Conservation (phyloP, 257 asterid species). For the Lavandula angustifolia region DNA sequence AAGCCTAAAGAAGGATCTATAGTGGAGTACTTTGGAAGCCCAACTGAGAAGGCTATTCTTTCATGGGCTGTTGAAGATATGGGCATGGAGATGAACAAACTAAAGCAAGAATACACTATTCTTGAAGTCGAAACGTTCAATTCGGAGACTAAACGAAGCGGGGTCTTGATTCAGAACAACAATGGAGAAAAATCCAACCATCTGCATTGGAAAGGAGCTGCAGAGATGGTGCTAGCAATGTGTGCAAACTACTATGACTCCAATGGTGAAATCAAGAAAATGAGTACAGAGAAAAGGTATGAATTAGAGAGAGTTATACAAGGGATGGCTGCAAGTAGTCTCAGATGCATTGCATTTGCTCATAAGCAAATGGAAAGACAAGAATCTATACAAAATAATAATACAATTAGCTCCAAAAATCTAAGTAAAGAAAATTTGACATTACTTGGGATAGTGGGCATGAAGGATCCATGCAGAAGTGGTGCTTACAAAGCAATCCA, state of each 20-base stretch:
- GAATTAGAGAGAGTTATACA: conserved; percentile 37
- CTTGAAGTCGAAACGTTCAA: conserved; percentile 45
- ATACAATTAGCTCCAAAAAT: neutral
- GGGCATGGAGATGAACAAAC: conserved; percentile 37
- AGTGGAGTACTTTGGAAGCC: conserved; percentile 46
- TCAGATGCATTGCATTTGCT: conserved; percentile 64
- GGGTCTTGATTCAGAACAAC: conserved; percentile 38
- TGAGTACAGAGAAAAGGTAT: conserved; percentile 36
- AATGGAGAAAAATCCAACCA: conserved; percentile 19
- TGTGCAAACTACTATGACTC: conserved; percentile 47
- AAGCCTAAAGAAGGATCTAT: conserved; percentile 37
- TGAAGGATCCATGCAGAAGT: conserved; percentile 60
- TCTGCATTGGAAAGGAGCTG: conserved; percentile 63
- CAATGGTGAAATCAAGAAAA: conserved; percentile 33
- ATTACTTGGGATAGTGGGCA: conserved; percentile 55
- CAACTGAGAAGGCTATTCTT: conserved; percentile 52
- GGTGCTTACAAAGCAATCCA: conserved; percentile 53
- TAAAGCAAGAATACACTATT: conserved; percentile 39
- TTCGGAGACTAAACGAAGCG: conserved; percentile 45
- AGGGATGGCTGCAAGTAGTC: conserved; percentile 59
- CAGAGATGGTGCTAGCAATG: conserved; percentile 54
- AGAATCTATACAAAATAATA: neutral
- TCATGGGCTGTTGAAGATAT: conserved; percentile 50
- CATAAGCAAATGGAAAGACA: conserved; percentile 29
- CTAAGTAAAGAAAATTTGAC: conserved; percentile 40